phyloP scores from a whole-genome alignment of 2,329 filamentous ascomycete genomes.

The Penicillium sp. region DNA sequence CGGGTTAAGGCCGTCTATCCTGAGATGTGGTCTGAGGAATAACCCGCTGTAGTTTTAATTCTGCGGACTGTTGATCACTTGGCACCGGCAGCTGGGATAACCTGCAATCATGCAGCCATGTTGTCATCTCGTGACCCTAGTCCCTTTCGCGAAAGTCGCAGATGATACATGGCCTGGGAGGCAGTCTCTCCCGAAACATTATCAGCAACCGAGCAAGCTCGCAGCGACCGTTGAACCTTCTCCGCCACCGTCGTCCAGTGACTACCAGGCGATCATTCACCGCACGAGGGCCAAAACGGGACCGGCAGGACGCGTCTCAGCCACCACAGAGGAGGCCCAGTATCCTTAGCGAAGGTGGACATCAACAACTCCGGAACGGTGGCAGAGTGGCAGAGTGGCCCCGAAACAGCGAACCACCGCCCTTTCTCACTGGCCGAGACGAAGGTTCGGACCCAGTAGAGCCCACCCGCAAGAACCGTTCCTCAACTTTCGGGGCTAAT shows the following conservation, averaged over 20 bases:
- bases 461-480: constrained; percentile 5
- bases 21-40: not conserved
- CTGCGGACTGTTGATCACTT: not conserved
- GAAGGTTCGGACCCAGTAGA: constrained; percentile 5
- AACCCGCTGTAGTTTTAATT: not conserved
- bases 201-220: not conserved
- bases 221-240: not conserved
- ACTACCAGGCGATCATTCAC: not conserved
- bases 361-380: constrained; percentile 7
- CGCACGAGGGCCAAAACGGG: not conserved
- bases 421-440: constrained; percentile 5
- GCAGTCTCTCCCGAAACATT: not conserved
- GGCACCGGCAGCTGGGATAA: not conserved
- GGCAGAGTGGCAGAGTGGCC: constrained; percentile 6
- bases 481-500: not conserved
- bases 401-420: constrained; percentile 4
- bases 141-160: not conserved
- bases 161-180: not conserved
- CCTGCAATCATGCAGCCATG: not conserved
- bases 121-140: constrained; percentile 1
- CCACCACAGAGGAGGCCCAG: not conserved
- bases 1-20: not conserved
- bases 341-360: constrained; percentile 5
- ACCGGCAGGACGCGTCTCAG: not conserved
- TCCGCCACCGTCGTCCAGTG: not conserved